Percentiles rank a stretch among this genome's conserved stretches.
Evolutionary conservation across 202 grass and related monocot genomes (phyloP).

Genomic region (Carex arenaria): DNA sequence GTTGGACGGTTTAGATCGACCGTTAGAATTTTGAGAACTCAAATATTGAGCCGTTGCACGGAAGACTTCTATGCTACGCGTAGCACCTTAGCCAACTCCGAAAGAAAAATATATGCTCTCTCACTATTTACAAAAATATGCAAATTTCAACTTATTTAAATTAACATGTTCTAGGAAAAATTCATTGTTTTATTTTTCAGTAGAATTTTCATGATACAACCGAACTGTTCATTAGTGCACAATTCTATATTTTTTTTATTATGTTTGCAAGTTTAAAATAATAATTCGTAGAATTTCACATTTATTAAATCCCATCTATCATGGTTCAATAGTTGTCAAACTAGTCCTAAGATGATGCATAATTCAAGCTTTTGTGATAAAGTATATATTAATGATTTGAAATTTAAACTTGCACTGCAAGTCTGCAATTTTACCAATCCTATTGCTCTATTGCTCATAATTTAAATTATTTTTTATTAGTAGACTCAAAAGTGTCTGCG

Average conservation of each 20-base stretch:
- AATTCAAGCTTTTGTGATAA: not conserved
- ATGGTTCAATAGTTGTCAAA: too few species aligned
- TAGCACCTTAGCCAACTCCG: too few species aligned
- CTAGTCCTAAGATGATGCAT: too few species aligned
- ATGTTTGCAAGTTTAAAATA: not conserved
- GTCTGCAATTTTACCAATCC: not conserved
- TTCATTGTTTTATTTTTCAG: not conserved
- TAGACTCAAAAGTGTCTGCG: not conserved
- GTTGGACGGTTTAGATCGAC: too few species aligned
- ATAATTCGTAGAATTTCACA: not conserved
- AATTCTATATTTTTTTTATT: not conserved
- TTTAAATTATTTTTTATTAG: not conserved
- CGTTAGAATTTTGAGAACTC: too few species aligned
- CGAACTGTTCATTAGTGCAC: not conserved
- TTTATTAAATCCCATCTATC: too few species aligned
- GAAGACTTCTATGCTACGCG: too few species aligned
- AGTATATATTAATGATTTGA: not conserved
- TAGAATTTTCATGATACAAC: not conserved
- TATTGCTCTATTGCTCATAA: not conserved
- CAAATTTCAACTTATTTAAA: not conserved
- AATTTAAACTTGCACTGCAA: not conserved
- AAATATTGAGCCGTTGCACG: too few species aligned
- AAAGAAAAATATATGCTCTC: too few species aligned
- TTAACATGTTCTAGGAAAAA: not conserved
- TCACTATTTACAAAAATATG: too few species aligned